A percentile compares a stretch with the other conserved stretches of the same genome.
Evolutionary conservation across 1,139 yeast species (phyloP).

Genomic region (Wickerhamiella pararugosa): DNA sequence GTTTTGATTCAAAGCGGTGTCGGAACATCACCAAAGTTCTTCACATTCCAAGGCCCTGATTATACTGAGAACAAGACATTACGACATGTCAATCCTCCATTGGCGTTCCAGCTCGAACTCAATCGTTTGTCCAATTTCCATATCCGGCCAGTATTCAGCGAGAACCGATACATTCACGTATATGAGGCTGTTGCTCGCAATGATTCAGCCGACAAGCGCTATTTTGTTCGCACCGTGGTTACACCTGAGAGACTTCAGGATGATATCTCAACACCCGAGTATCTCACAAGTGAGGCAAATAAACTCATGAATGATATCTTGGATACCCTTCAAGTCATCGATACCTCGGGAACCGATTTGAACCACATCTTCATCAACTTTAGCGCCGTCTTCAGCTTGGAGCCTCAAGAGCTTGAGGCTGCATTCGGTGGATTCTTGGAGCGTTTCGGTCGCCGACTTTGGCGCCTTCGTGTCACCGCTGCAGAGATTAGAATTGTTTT

Average conservation of each 20-base stretch:
- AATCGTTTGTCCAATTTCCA: slow-evolving; percentile 89
- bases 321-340: slow-evolving; percentile 88
- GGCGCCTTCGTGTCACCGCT: slow-evolving; percentile 93
- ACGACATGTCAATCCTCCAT: slow-evolving; percentile 96
- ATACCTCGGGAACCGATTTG: slow-evolving; percentile 86
- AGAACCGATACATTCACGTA: slow-evolving; percentile 93
- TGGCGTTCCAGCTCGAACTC: slow-evolving; percentile 92
- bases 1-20: slow-evolving; percentile 71
- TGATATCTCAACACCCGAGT: slow-evolving; percentile 84
- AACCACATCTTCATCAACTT: slow-evolving; percentile 94
- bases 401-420: slow-evolving; percentile 91
- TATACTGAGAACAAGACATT: slow-evolving; percentile 67
- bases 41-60: slow-evolving; percentile 82
- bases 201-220: slow-evolving; percentile 85
- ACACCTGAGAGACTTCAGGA: slow-evolving; percentile 92
- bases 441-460: slow-evolving; percentile 89
- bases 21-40: slow-evolving; percentile 88
- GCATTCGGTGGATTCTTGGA: slow-evolving; percentile 97
- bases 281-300: slow-evolving; percentile 89
- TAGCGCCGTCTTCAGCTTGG: slow-evolving; percentile 84
- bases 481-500: slow-evolving; percentile 96
- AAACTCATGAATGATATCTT: slow-evolving; percentile 89
- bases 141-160: slow-evolving; percentile 89
- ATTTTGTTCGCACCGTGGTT: slow-evolving; percentile 91
- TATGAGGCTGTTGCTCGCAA: slow-evolving; percentile 94